A percentile compares a stretch with the other conserved stretches of the same genome.
phyloP scores from a whole-genome alignment of 2,329 filamentous ascomycete species.

The Aspergillus tanneri region DNA sequence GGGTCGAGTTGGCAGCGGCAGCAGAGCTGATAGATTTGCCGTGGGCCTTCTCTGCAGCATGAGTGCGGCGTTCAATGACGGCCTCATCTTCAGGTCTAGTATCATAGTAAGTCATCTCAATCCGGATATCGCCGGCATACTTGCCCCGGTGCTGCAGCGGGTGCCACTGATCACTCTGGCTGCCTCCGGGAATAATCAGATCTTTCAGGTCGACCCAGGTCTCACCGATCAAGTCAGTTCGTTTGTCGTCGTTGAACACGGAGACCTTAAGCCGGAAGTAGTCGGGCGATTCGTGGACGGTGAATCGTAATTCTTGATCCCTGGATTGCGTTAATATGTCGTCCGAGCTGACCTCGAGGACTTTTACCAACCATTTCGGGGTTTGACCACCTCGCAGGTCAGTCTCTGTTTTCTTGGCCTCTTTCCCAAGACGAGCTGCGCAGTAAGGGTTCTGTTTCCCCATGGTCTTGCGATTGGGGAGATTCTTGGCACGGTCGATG shows the following conservation, averaged over 20 bases:
- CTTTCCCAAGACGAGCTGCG: constrained; percentile 87
- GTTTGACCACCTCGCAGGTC: constrained; percentile 94
- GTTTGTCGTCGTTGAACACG: constrained; percentile 97
- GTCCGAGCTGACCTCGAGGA: too few species aligned
- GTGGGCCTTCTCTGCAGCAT: constrained; percentile 38
- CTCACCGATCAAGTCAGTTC: constrained; percentile 93
- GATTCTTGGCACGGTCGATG: constrained; percentile 91
- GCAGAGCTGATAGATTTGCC: constrained; percentile 28
- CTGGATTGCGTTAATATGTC: constrained; percentile 52
- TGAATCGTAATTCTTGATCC: constrained; percentile 97
- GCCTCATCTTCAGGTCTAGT: constrained; percentile 77
- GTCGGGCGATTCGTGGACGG: constrained; percentile 91
- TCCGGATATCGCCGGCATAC: constrained; percentile 90
- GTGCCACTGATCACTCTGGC: constrained; percentile 94
- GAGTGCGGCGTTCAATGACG: constrained; percentile 55
- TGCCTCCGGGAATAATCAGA: constrained; percentile 80
- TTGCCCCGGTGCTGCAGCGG: constrained; percentile 82
- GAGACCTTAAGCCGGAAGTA: constrained; percentile 95
- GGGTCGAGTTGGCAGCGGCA: background rate
- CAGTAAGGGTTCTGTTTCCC: constrained; percentile 99
- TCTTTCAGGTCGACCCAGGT: constrained; percentile 80
- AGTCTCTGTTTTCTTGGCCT: constrained; percentile 94
- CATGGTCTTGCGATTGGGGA: constrained; percentile 95
- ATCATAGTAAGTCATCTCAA: constrained; percentile 97
- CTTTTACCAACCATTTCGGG: constrained; percentile 95